A percentile compares a stretch with the other conserved stretches of the same genome.
Evolutionary conservation across 2,329 filamentous ascomycete species (phyloP).

Genomic region (Talaromyces sp.): DNA sequence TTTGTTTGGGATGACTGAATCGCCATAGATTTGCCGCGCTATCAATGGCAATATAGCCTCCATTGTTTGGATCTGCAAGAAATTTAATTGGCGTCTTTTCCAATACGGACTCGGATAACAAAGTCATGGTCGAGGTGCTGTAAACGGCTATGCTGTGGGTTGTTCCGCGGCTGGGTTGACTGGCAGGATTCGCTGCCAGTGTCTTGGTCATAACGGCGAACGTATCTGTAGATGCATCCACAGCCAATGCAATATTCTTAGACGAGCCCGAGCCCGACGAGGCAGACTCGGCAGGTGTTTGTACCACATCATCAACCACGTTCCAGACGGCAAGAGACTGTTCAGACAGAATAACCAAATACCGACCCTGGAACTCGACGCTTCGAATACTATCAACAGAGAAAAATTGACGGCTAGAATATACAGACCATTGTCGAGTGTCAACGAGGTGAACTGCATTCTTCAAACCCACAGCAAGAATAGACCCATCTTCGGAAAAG

Average conservation of each 20-base stretch:
- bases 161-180: slow-evolving; percentile 43
- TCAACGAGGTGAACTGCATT: slow-evolving; percentile 73
- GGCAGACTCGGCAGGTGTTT: slow-evolving; percentile 6
- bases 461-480: slow-evolving; percentile 62
- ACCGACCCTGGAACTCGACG: slow-evolving; percentile 69
- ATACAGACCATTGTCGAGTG: slow-evolving; percentile 63
- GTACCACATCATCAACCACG: slow-evolving; percentile 63
- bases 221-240: slow-evolving; percentile 62
- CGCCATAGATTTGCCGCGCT: slow-evolving; percentile 68
- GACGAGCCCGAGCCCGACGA: neutral
- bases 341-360: slow-evolving; percentile 71
- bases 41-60: slow-evolving; percentile 74
- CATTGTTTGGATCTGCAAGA: slow-evolving; percentile 60
- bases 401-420: slow-evolving; percentile 64
- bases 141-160: slow-evolving; percentile 62
- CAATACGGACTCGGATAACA: slow-evolving; percentile 56
- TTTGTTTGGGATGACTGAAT: slow-evolving; percentile 25
- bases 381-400: slow-evolving; percentile 63
- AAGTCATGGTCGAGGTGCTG: slow-evolving; percentile 56
- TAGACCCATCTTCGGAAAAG: slow-evolving; percentile 81
- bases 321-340: slow-evolving; percentile 73
- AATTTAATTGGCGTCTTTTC: slow-evolving; percentile 63
- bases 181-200: slow-evolving; percentile 34
- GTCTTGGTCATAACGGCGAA: slow-evolving; percentile 57
- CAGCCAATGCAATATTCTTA: slow-evolving; percentile 53